Base-by-base conservation (phyloP, 2,329 filamentous ascomycete species). In the Plectosphaerella sp. region DNA sequence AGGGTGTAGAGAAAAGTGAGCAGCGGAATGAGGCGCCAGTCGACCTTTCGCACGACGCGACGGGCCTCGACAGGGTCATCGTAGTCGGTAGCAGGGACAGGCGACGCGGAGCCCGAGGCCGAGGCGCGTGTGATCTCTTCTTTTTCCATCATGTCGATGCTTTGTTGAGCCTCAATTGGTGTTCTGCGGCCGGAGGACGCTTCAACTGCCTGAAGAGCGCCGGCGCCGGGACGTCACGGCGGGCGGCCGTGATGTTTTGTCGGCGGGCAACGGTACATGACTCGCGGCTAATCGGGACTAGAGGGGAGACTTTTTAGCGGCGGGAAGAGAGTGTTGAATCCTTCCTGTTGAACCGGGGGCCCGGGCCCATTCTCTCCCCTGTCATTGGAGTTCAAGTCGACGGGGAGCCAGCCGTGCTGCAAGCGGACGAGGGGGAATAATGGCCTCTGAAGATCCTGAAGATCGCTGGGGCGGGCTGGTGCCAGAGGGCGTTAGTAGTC, bases 1-100 rank as follows among this genome's bases (percentile, higher is more conserved):
- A 64, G 39, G 16, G 60, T 59, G 51, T 64, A 66, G 3, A 65
- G 53, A 37, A 64, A 37, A 25, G 57, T 51, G 39, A 64, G 57
- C 28, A 63, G 39, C 33, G 60, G 61, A 20, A 65, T 51, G 16
- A 65, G 55, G 4, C 58, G 55, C 22, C 52, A 46, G 48, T 64
- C 62, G 39, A 64, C 57, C 50, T 60, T 62, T 9, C 57, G 56
- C 8, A 57, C 51, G 28, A 61, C 51, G 35, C 45, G 55, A 28
- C 53, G 56, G 11, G 50, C 54, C 33, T 59, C 54, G 14, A 54
- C 41, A 12, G 48, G 43, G 48, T 58, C 55, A 18, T 39, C 37
- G 11, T 10, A 33, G 28, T 33, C 28, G 28, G 28, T 10, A 12
- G 3, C 28, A 10, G 28, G 8, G 28, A 33, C 28, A 9, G 28